These are phyloP conservation scores for Sphaceloma murrayae DNA, from an alignment of 2,329 filamentous ascomycete genomes.

Conservation along the genomic window DNA sequence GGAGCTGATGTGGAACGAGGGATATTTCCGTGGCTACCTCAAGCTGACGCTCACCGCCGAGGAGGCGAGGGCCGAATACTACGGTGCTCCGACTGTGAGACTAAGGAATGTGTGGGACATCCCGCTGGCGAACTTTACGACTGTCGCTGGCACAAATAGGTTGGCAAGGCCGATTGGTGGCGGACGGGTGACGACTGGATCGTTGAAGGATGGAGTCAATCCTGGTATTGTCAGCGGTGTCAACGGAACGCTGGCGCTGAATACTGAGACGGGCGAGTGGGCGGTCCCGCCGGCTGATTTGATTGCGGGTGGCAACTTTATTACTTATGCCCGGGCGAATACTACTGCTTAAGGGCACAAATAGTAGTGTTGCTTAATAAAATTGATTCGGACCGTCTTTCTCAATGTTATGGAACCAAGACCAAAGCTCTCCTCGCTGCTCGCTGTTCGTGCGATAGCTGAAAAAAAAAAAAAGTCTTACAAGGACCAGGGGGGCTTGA, in stretches of 20 bases:
- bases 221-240: constrained; percentile 1
- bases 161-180: constrained; percentile 41
- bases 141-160: constrained; percentile 49
- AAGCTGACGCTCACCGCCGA: constrained; percentile 49
- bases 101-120: constrained; percentile 53
- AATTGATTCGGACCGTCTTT: no score
- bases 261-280: constrained; percentile 28
- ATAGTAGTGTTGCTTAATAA: no score
- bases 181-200: constrained; percentile 45
- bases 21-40: constrained; percentile 64
- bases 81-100: constrained; percentile 50
- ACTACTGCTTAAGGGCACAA: constrained; percentile 9
- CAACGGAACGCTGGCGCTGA: constrained; percentile 29
- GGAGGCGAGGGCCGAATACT: constrained; percentile 51
- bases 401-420: no score
- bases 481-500: no score
- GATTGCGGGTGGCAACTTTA: constrained; percentile 13
- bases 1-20: constrained; percentile 61
- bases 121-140: constrained; percentile 57
- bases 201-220: constrained; percentile 37
- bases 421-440: no score
- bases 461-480: no score
- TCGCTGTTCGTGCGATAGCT: no score
- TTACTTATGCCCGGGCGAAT: constrained; percentile 1
- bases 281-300: neutral